phyloP scores from a whole-genome alignment of 371 early-diverging fungal species.

The Syncephalis fuscata region DNA sequence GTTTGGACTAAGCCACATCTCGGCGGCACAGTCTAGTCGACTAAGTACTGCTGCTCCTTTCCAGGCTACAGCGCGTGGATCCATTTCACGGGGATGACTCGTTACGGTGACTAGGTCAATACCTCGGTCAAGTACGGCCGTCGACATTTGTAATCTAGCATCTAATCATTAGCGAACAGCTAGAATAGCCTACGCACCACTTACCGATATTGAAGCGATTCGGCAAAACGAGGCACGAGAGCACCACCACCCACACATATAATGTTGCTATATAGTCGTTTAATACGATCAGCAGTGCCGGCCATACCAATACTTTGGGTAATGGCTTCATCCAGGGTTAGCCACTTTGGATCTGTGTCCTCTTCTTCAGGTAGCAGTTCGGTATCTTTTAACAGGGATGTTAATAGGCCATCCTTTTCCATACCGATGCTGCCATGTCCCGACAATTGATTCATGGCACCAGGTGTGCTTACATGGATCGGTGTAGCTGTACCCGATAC shows the following conservation, averaged over 20 bases:
- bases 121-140: slow-evolving; percentile 11
- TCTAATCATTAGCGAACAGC: not conserved
- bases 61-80: slow-evolving; percentile 75
- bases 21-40: slow-evolving; percentile 56
- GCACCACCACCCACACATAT: slow-evolving; percentile 68
- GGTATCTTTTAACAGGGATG: not conserved
- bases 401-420: too few relatives aligned
- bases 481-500: slow-evolving; percentile 2
- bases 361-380: not conserved
- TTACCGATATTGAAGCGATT: not conserved
- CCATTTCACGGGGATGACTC: slow-evolving; percentile 70
- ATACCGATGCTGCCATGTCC: not conserved
- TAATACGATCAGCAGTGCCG: slow-evolving; percentile 50
- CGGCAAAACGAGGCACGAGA: not conserved
- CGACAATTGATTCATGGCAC: not conserved
- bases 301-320: slow-evolving; percentile 57
- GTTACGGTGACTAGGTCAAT: slow-evolving; percentile 56
- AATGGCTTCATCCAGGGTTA: slow-evolving; percentile 52
- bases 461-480: not conserved
- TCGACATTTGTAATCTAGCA: not conserved
- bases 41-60: slow-evolving; percentile 75
- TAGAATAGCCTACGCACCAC: not conserved
- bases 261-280: slow-evolving; percentile 53
- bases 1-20: slow-evolving; percentile 54
- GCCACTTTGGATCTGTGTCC: not conserved